Conservation (phyloP, 2,329 filamentous ascomycete species). For the Sphaerostilbella broomeana region DNA sequence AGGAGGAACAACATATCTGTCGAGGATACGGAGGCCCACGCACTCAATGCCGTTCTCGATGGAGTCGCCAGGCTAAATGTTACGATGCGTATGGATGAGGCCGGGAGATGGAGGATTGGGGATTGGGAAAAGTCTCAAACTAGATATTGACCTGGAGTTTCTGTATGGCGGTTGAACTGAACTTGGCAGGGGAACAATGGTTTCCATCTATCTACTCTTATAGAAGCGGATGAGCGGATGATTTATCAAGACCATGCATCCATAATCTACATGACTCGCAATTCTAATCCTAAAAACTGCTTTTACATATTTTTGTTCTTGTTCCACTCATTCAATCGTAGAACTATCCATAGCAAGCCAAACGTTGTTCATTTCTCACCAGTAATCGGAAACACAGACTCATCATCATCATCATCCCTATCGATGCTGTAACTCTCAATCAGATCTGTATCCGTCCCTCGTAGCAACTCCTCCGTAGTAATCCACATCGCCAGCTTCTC, state of each 20-base stretch:
- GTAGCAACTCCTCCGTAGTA: conserved; percentile 25
- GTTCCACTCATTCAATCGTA: not conserved
- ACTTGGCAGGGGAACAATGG: too few relatives aligned
- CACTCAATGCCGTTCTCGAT: conserved; percentile 30
- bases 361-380: too few relatives aligned
- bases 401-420: too few relatives aligned
- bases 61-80: conserved; percentile 31
- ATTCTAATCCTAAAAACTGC: conserved; percentile 2
- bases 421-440: not conserved
- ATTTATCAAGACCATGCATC: too few relatives aligned
- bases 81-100: conserved; percentile 31
- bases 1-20: not conserved
- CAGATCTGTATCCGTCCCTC: conserved; percentile 1
- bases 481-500: conserved; percentile 26
- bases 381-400: too few relatives aligned
- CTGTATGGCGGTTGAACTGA: too few relatives aligned
- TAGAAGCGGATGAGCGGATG: too few relatives aligned
- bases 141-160: too few relatives aligned
- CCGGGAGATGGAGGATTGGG: conserved; percentile 36
- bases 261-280: conserved; percentile 1
- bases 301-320: not conserved
- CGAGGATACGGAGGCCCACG: conserved; percentile 22
- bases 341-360: not conserved
- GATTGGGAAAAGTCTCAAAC: too few relatives aligned
- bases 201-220: too few relatives aligned